A percentile compares a stretch with the other conserved stretches of the same genome.
These are phyloP conservation scores for Albatrellus ellisii DNA, from an alignment of 768 basidiomycete species.

Conservation along the genomic window DNA sequence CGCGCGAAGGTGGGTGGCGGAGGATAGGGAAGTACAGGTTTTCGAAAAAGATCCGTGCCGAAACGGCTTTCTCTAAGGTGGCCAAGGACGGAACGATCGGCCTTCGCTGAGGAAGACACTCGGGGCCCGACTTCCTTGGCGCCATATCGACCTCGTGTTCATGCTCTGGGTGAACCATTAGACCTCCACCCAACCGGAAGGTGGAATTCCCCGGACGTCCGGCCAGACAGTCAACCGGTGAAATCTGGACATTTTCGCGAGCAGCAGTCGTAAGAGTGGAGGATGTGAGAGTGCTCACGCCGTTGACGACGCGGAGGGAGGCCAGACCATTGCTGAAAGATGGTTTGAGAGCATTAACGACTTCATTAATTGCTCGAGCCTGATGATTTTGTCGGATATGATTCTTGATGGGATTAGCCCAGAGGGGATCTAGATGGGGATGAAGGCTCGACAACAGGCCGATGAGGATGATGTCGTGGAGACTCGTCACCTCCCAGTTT, in stretches of 20 bases:
- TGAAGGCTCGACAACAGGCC: constrained; percentile 11
- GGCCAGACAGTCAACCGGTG: constrained; percentile 33
- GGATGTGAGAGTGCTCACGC: constrained; percentile 53
- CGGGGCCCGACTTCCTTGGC: constrained; percentile 19
- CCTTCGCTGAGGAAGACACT: constrained; percentile 34
- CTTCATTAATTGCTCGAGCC: constrained; percentile 64
- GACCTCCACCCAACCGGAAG: constrained; percentile 43
- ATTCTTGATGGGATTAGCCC: constrained; percentile 83
- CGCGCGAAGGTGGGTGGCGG: constrained; percentile 74
- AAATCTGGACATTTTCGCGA: constrained; percentile 45
- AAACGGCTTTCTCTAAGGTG: constrained; percentile 88
- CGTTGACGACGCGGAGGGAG: constrained; percentile 70
- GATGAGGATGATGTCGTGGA: constrained; percentile 10
- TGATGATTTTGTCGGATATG: constrained; percentile 53
- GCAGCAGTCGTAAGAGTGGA: constrained; percentile 68
- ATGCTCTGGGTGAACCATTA: constrained; percentile 55
- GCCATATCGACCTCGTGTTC: constrained; percentile 39
- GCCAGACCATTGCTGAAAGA: constrained; percentile 35
- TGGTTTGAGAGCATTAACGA: constrained; percentile 56
- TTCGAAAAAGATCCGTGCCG: constrained; percentile 89
- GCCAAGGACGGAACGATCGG: constrained; percentile 75
- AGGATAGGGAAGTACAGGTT: constrained; percentile 79
- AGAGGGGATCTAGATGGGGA: constrained; percentile 56
- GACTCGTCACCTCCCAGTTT: constrained; percentile 61
- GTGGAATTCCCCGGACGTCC: constrained; percentile 49